These are phyloP conservation scores for Calocybe indica DNA, from an alignment of 768 basidiomycete genomes.

Conservation along the genomic window DNA sequence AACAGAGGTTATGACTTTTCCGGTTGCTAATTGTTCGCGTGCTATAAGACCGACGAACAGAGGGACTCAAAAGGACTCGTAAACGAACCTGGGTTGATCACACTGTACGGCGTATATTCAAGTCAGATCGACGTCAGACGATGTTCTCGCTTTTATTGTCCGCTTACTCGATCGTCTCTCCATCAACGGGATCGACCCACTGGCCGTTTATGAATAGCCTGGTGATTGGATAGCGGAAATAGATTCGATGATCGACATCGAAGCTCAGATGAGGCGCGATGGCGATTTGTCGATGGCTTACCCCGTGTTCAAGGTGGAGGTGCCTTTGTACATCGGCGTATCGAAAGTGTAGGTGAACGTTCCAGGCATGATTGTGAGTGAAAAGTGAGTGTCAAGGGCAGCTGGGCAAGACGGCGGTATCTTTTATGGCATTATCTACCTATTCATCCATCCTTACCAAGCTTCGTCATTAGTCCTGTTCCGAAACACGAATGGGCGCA, in stretches of 20 bases:
- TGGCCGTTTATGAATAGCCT: slow-evolving; percentile 71
- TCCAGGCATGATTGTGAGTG: not conserved
- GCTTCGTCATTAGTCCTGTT: too few relatives aligned
- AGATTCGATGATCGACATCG: not conserved
- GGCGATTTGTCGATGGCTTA: not conserved
- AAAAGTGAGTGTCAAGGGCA: too few relatives aligned
- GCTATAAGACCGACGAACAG: not conserved
- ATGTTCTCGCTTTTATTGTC: too few relatives aligned
- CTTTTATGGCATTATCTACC: too few relatives aligned
- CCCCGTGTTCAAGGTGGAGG: not conserved
- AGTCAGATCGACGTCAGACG: not conserved
- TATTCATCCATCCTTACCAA: too few relatives aligned
- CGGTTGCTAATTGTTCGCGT: slow-evolving; percentile 40
- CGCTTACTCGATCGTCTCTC: slow-evolving; percentile 55
- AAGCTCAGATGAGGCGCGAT: too few relatives aligned
- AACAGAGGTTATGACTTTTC: slow-evolving; percentile 52
- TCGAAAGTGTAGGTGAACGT: not conserved
- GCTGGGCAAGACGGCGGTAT: too few relatives aligned
- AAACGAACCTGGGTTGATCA: not conserved
- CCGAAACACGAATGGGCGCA: too few relatives aligned
- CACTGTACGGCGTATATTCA: not conserved
- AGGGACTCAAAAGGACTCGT: slow-evolving; percentile 22
- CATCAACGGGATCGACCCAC: slow-evolving; percentile 53
- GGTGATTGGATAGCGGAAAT: not conserved
- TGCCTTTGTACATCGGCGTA: not conserved